These are phyloP conservation scores for Cubamyces lactineus DNA, from an alignment of 768 basidiomycete species.

Conservation along the genomic window DNA sequence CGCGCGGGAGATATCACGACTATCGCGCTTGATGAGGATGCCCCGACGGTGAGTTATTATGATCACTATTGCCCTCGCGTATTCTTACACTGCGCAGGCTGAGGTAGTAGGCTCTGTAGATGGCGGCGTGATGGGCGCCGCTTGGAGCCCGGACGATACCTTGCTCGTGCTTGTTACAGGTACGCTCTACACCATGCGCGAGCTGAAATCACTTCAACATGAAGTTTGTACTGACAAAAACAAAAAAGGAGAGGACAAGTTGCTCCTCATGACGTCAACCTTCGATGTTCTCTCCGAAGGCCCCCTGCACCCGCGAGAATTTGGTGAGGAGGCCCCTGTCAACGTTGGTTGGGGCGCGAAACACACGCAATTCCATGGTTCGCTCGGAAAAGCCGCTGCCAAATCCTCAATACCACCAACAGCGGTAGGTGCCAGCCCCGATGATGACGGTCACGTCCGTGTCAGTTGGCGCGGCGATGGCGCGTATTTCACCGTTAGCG, in stretches of 20 bases:
- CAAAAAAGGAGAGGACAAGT: slow-evolving; percentile 64
- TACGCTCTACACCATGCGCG: slow-evolving; percentile 33
- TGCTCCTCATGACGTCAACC: slow-evolving; percentile 85
- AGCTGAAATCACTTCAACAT: neutral
- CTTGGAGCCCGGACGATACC: slow-evolving; percentile 93
- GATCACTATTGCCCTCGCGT: neutral
- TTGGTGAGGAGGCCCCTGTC: slow-evolving; percentile 91
- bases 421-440: slow-evolving; percentile 57
- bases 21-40: slow-evolving; percentile 55
- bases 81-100: slow-evolving; percentile 43
- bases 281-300: slow-evolving; percentile 89
- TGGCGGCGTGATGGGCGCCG: slow-evolving; percentile 76
- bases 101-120: slow-evolving; percentile 91
- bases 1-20: slow-evolving; percentile 84
- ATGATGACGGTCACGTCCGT: slow-evolving; percentile 71
- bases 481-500: slow-evolving; percentile 83
- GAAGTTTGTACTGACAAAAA: too few species aligned
- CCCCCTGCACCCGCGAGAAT: slow-evolving; percentile 70
- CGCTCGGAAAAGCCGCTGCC: slow-evolving; percentile 85
- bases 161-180: slow-evolving; percentile 84
- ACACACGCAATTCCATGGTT: slow-evolving; percentile 96
- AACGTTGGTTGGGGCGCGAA: slow-evolving; percentile 99
- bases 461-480: slow-evolving; percentile 97
- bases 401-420: slow-evolving; percentile 46
- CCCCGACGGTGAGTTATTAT: slow-evolving; percentile 43